Base-by-base conservation (phyloP, 2,329 filamentous ascomycete genomes). In the Claviceps purpurea region DNA sequence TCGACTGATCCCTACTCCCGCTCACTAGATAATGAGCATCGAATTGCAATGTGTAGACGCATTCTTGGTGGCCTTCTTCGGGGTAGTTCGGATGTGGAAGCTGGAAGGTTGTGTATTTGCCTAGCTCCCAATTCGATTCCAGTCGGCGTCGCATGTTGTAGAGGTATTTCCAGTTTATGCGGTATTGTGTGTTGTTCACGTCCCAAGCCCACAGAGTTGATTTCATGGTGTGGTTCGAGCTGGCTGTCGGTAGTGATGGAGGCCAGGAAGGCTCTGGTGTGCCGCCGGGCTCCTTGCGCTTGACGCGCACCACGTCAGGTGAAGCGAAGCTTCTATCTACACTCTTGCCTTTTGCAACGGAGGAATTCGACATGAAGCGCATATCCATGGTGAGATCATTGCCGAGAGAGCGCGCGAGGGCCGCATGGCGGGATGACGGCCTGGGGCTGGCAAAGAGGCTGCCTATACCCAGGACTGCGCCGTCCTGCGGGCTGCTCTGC, bases 41-140 rank as follows among this genome's bases (percentile, higher is more conserved):
- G 62, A 91, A 95, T 65, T 98, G 91, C 50, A 98, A 82, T 2
- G 88, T 91, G 67, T 98, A 98, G 13, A 98, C 89, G 65, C 90
- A 97, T 63, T 97, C 91, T 20, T 76, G 77, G 64, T 98, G 93
- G 1, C 87, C 88, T 64, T 97, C 91, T 37, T 87, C 77, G 1
- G 82, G 81, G 60, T 89, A 76, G 40, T 81, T 76, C 0, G 89
- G 89, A 61, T 95, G 89, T 0, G 93, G 93, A 1, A 98, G 77
- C 64, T 94, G 89, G 61, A 97, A 97, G 57, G 90, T 94, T 3
- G 76, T 81, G 64, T 79, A 95, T 53, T 82, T 84, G 4, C 87
- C 90, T 20, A 82, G 77, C 54, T 88, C 82, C 93, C 93, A 98
- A 64, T 98, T 97, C 7, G 84, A 81, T 68, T 98, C 93, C 14